Base-by-base conservation (phyloP, 768 basidiomycete genomes). In the Phaffia tasmanica region DNA sequence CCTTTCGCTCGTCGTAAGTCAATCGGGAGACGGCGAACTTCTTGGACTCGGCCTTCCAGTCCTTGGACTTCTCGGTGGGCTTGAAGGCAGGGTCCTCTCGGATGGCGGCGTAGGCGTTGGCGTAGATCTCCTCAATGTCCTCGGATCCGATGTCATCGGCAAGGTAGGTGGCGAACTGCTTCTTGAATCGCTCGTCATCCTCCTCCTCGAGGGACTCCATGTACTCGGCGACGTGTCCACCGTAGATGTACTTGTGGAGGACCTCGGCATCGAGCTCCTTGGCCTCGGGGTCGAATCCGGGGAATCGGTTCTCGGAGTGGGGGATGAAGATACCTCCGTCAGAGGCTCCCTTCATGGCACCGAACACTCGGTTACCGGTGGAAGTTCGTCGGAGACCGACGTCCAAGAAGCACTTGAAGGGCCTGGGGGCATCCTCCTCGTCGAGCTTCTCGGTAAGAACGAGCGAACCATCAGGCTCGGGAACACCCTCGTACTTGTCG, bases 131-230 rank as follows among this genome's bases (percentile, higher is more conserved):
- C 77, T 98, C 90, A 1, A 98, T 90, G 74, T 98, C 94, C 71
- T 93, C 95, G 2, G 91, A 94, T 67, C 89, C 89, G 73, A 99
- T 79, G 71, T 86, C 95, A 77, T 95, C 92, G 30, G 89, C 92
- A 69, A 99, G 89, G 79, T 97, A 98, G 11, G 85, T 83, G 3
- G 95, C 76, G 79, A 98, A 98, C 75, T 95, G 92, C 81, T 92
- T 95, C 82, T 94, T 95, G 83, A 69, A 94, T 73, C 92, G 84
- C 80, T 98, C 94, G 73, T 98, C 95, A 76, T 99, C 95, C 81
- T 99, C 95, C 83, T 99, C 95, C 81, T 99, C 95, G 63, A 98
- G 81, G 65, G 85, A 88, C 80, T 98, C 89, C 95, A 99, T 99
- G 83, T 98, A 99, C 80, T 98, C 95, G 60, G 95, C 90, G 65